Evolutionary conservation across 1,139 yeast genomes (phyloP), one percentile per base, ranked within the genome.

Genomic region (Waltiozyma sp.): DNA sequence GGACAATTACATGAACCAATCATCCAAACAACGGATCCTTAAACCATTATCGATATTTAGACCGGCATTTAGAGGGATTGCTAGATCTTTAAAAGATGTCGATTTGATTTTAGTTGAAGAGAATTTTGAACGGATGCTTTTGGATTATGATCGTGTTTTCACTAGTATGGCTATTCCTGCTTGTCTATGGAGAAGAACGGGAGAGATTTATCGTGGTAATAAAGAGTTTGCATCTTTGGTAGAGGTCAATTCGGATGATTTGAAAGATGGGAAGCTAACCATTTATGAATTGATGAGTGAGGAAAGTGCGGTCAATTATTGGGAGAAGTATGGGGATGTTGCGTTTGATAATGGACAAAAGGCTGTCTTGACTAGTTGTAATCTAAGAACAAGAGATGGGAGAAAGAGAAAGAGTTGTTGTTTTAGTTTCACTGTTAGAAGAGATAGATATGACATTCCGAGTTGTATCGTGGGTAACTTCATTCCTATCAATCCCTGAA

Each of bases 151-250:
- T 60, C 73, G 98, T 39, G 96, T 91, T 3, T 91, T 91, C 62
- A 88, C 97, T 0, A 83, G 95, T 7, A 88, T 89, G 96, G 96
- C 96, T 9, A 88, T 91, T 45, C 98, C 98, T 0, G 96, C 97
- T 0, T 89, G 97, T 64, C 70, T 91, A 36, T 91, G 98, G 97
- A 70, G 97, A 56, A 80, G 98, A 54, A 89, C 98, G 0, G 98
- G 98, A 2, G 97, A 91, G 55, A 89, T 91, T 4, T 91, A 87
- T 56, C 68, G 97, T 49, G 97, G 96, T 1, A 91, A 91, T 61
- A 88, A 89, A 60, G 97, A 91, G 61, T 91, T 91, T 72, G 98
- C 97, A 0, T 85, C 93, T 3, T 64, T 91, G 49, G 96, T 89
- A 1, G 96, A 89, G n/a, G 95, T 87, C 13, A 76, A 80, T 38